Base-by-base conservation (phyloP, 202 grass and related monocot genomes). In the Zizania palustris region DNA sequence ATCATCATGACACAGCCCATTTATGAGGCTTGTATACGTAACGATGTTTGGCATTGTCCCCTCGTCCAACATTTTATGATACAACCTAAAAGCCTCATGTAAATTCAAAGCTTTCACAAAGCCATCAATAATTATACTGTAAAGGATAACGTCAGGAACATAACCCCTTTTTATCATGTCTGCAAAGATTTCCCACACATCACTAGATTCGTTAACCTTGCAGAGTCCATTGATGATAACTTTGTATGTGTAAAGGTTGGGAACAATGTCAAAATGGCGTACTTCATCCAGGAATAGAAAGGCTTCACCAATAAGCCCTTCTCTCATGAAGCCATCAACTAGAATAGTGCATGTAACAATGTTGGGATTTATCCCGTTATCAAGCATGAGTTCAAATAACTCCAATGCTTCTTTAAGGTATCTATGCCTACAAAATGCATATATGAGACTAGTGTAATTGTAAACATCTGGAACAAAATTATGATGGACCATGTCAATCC, bases 151-250 rank as follows among this genome's bases (percentile, higher is more conserved):
- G 80, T 93, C 84, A 56, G 82, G 81, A 87, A 87, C 40, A 53
- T 83, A 71, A 4, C 93, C 93, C 81, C 88, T 93, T 75, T 93
- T 97, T 87, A 84, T 89, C 84, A 93, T 89, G 78, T 85, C 64
- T 45, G 83, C 88, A 39, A 97, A 83, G 87, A 91, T 6, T 65
- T 58, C 86, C 85, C 81, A 93, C 4, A 84, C 78, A 40, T 57
- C 60, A 58, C 77, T 22, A 54, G 53, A 67, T 84, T 84, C 88
- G 45, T 84, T 78, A 46, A 53, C 77, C 69, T 81, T 89, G 81
- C 76, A 93, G 65, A 97, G 75, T 66, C 76, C 80, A 59, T 88
- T 91, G 45, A 97, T 90, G 70, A 97, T 88, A 78, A 85, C 88
- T 44, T 78, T 91, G 68, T 87, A 91, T 8, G 75, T 89, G 74